Evolutionary conservation across 1,284 basidiomycete genomes (phyloP).

Genomic region (Rhodofomes roseus): DNA sequence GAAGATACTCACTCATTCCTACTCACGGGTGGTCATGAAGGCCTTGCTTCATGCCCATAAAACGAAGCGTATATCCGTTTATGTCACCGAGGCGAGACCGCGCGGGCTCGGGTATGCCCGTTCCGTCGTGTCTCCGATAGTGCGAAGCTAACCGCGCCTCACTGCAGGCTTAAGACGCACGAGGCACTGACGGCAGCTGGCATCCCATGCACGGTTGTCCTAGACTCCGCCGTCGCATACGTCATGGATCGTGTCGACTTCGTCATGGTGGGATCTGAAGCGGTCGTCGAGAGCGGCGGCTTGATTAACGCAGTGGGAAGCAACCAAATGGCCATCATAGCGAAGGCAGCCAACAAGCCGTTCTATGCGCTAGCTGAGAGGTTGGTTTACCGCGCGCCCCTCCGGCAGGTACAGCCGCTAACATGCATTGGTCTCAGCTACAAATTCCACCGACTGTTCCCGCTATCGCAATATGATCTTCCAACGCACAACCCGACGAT

Average conservation of each 20-base stretch:
- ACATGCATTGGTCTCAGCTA: conserved; percentile 49
- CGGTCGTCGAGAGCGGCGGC: conserved; percentile 93
- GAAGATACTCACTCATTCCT: conserved; percentile 93
- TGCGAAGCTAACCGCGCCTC: conserved; percentile 9
- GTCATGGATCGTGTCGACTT: conserved; percentile 92
- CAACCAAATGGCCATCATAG: conserved; percentile 95
- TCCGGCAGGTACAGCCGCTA: conserved; percentile 10
- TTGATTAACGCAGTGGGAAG: conserved; percentile 90
- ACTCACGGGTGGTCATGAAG: conserved; percentile 95
- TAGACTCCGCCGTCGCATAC: conserved; percentile 96
- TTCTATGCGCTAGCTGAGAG: conserved; percentile 97
- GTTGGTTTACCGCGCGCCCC: conserved; percentile 36
- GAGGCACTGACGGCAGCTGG: conserved; percentile 80
- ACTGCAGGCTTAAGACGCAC: conserved; percentile 79
- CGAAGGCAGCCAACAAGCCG: conserved; percentile 91
- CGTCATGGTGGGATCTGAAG: conserved; percentile 94
- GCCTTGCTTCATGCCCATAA: conserved; percentile 87
- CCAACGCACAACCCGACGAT: conserved; percentile 77
- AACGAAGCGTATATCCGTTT: conserved; percentile 93
- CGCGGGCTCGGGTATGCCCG: conserved; percentile 69
- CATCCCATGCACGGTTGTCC: conserved; percentile 91
- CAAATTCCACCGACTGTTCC: conserved; percentile 97
- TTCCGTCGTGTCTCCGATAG: conserved; percentile 5
- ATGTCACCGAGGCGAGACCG: conserved; percentile 94
- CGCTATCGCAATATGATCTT: conserved; percentile 94